Conservation (phyloP, 345 rosid species). For the Heritiera fomes region DNA sequence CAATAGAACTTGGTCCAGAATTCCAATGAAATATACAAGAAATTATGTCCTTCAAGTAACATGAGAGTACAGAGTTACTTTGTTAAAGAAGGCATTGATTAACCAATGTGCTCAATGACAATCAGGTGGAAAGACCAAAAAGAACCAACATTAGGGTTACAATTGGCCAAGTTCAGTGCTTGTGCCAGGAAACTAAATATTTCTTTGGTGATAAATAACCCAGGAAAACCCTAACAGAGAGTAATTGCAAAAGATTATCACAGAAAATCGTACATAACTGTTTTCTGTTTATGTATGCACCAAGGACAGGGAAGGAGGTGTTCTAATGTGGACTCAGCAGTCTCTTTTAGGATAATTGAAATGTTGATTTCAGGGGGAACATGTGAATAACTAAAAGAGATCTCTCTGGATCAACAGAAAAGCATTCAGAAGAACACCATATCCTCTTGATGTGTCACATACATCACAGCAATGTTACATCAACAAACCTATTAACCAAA, state of each 20-base stretch:
- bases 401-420: neutral
- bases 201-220: neutral
- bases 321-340: neutral
- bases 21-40: neutral
- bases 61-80: neutral
- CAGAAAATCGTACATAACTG: neutral
- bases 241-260: neutral
- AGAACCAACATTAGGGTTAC: neutral
- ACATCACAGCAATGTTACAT: neutral
- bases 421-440: neutral
- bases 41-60: neutral
- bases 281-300: neutral
- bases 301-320: neutral
- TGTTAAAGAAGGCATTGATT: neutral
- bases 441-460: neutral
- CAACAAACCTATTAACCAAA: neutral
- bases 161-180: neutral
- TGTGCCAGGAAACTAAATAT: neutral
- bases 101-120: neutral
- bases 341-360: neutral
- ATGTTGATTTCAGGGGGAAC: neutral
- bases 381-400: neutral
- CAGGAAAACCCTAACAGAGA: neutral
- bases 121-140: neutral
- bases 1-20: neutral